Evolutionary conservation across 2,329 filamentous ascomycete genomes (phyloP).

Genomic region (Chalara sp.): DNA sequence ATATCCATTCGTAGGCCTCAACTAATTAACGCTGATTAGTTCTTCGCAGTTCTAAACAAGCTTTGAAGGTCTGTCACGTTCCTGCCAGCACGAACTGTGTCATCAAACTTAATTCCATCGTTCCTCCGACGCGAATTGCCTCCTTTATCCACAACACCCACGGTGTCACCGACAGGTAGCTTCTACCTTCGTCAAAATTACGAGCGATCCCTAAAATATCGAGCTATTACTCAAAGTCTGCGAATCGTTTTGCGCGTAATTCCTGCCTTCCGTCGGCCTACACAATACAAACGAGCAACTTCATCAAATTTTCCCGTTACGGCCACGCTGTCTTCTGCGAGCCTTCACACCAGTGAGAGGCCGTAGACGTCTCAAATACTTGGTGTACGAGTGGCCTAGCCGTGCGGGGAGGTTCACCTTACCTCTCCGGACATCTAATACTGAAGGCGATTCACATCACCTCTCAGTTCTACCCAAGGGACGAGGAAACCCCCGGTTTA

Average conservation of each 20-base stretch:
- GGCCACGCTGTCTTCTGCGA: not conserved
- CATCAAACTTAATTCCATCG: conserved; percentile 20
- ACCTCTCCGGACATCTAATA: conserved; percentile 31
- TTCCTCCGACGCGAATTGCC: conserved; percentile 16
- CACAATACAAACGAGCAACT: not conserved
- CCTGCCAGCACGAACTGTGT: conserved; percentile 18
- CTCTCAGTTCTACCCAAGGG: conserved; percentile 8
- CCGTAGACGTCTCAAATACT: conserved; percentile 1
- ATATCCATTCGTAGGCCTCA: not conserved
- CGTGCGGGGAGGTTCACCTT: conserved; percentile 30
- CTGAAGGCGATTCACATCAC: conserved; percentile 22
- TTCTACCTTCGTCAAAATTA: too few species aligned
- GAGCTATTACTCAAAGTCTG: too few species aligned
- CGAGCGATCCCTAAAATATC: too few species aligned
- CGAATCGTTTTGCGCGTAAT: too few species aligned
- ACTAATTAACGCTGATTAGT: not conserved
- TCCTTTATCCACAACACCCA: conserved; percentile 11
- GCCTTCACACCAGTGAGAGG: not conserved
- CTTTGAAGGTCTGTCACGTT: conserved; percentile 12
- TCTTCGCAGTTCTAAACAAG: conserved; percentile 7
- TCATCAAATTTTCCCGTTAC: not conserved
- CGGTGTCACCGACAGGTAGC: not conserved
- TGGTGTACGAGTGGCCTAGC: conserved; percentile 16
- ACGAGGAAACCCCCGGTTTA: conserved; percentile 3
- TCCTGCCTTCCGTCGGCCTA: too few species aligned